Evolutionary conservation across 495 filamentous ascomycete genomes (phyloP), one percentile per base, ranked within the genome.

Genomic region (Penicillium salamii): DNA sequence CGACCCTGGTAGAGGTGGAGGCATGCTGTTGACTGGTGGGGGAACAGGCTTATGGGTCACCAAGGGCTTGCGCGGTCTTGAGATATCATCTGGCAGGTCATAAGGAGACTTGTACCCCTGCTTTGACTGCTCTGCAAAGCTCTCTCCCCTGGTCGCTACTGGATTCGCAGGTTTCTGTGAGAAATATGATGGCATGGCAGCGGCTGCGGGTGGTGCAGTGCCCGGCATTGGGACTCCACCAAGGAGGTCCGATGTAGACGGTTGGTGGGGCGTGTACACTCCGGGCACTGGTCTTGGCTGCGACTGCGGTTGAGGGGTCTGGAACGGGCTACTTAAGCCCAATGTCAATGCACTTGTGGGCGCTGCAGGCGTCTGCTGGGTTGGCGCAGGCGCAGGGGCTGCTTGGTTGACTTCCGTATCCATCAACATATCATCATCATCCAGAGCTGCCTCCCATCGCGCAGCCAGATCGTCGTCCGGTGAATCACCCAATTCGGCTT

Each of bases 71-170:
- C 80, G 78, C 23, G 86, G 85, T 45, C 81, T 81, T 14, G 84
- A 77, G 13, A 97, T 77, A 39, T 96, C 92, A 69, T 95, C 89
- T 2, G 93, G 93, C 3, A 98, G 78, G 66, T 98, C 93, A 56
- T 96, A 98, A 3, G 93, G 93, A 19, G 91, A 96, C 24, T 82
- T 78, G 62, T 97, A 98, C 8, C 92, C 91, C 34, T 90, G 85
- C 65, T 95, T 97, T 7, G 88, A 71, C 54, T 91, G 92, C 60
- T 90, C 86, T 5, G 81, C 88, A 65, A 95, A 98, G 61, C 92
- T 97, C 79, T 87, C 54, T 58, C 77, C 60, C 65, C 68, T 61
- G 58, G 58, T 52, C 54, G 73, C 37, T 45, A 74, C 69, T 58
- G 56, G 68, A 49, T 61, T 62, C 11, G 57, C 45, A 1, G 63